phyloP scores from a whole-genome alignment of 768 basidiomycete species.

The Pleurotus eryngii region DNA sequence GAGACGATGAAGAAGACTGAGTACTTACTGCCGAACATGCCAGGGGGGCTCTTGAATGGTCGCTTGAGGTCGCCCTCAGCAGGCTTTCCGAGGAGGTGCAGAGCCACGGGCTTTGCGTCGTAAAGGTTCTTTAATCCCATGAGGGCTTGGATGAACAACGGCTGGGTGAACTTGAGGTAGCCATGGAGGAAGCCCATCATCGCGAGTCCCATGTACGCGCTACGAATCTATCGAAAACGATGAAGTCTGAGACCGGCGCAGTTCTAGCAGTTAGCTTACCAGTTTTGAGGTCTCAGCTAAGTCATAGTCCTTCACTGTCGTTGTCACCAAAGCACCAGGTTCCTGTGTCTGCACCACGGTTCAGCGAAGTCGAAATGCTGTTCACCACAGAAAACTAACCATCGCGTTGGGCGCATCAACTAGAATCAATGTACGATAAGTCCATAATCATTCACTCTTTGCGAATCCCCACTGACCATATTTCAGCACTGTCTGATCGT shows the following conservation, averaged over 20 bases:
- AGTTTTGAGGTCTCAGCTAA: slow-evolving; percentile 83
- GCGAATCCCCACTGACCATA: slow-evolving; percentile 59
- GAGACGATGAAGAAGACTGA: background rate
- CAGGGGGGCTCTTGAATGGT: slow-evolving; percentile 74
- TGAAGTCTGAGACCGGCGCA: no score
- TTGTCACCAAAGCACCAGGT: slow-evolving; percentile 76
- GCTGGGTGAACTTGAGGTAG: slow-evolving; percentile 95
- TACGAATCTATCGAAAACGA: slow-evolving; percentile 44
- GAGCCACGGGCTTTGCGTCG: slow-evolving; percentile 80
- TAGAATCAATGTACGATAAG: slow-evolving; percentile 19
- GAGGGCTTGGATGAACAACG: slow-evolving; percentile 90
- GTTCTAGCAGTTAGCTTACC: slow-evolving; percentile 33
- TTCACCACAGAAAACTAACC: slow-evolving; percentile 40
- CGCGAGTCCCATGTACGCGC: slow-evolving; percentile 69
- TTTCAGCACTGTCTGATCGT: slow-evolving; percentile 94
- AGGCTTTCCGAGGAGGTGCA: slow-evolving; percentile 76
- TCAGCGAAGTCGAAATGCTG: background rate
- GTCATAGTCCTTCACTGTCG: slow-evolving; percentile 93
- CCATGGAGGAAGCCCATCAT: slow-evolving; percentile 93
- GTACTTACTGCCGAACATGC: slow-evolving; percentile 68
- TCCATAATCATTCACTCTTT: background rate
- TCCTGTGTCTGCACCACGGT: slow-evolving; percentile 45
- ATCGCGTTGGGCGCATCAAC: slow-evolving; percentile 77
- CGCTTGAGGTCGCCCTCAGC: slow-evolving; percentile 86
- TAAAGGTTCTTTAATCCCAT: slow-evolving; percentile 93